These are phyloP conservation scores for Magnusiomyces magnusii DNA, from an alignment of 1,139 yeast species.

Conservation along the genomic window DNA sequence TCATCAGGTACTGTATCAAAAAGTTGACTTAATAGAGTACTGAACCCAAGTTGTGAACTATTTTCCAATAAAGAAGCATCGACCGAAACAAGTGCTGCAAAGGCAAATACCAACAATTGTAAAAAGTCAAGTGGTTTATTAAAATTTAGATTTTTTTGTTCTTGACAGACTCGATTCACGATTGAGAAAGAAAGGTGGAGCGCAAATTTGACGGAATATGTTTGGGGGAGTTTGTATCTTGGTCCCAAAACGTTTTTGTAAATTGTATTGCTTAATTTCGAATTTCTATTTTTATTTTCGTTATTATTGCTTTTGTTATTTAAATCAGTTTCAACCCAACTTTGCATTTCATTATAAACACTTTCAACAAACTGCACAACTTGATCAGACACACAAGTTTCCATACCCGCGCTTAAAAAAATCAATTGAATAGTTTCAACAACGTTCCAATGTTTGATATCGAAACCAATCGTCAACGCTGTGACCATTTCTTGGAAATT, in stretches of 20 bases:
- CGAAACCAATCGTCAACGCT: neutral
- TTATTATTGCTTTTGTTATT: neutral
- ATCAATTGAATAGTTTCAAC: neutral
- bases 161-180: neutral
- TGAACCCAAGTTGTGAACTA: neutral
- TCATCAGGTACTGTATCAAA: neutral
- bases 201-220: neutral
- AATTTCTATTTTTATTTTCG: neutral
- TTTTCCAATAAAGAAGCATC: neutral
- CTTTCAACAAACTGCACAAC: neutral
- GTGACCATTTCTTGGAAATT: no score
- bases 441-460: neutral
- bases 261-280: neutral
- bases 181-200: neutral
- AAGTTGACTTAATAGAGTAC: neutral
- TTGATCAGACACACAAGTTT: neutral
- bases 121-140: neutral
- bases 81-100: neutral
- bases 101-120: neutral
- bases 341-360: neutral
- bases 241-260: neutral
- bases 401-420: constrained; percentile 1
- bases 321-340: no score
- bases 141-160: neutral
- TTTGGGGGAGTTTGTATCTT: neutral